These are phyloP conservation scores for Senna siamea DNA, from an alignment of 306 rosid genomes.

Conservation along the genomic window DNA sequence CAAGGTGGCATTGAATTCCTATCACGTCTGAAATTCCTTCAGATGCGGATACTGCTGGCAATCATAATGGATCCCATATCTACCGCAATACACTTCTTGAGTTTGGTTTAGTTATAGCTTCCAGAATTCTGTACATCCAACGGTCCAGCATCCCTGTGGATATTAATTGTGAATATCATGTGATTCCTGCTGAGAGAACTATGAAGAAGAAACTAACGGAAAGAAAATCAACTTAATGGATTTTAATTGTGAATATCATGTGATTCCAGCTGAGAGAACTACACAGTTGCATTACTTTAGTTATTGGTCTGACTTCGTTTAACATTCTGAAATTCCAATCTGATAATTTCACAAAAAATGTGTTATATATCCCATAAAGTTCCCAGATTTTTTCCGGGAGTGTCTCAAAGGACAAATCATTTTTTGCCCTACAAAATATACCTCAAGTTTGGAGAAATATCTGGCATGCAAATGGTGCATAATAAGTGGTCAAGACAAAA, in stretches of 20 bases:
- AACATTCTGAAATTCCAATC: neutral
- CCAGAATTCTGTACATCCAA: slow-evolving; percentile 88
- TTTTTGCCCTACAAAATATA: neutral
- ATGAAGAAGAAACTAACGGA: slow-evolving; percentile 12
- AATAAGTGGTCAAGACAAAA: slow-evolving; percentile 22
- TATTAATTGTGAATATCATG: no score
- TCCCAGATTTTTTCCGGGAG: slow-evolving; percentile 9
- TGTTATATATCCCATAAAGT: neutral
- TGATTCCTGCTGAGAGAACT: no score
- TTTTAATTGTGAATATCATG: no score
- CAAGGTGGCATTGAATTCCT: slow-evolving; percentile 27
- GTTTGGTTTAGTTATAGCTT: slow-evolving; percentile 75
- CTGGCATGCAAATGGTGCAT: slow-evolving; percentile 11
- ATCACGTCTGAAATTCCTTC: slow-evolving; percentile 29
- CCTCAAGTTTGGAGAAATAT: neutral
- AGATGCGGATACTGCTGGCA: slow-evolving; percentile 23
- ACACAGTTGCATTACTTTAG: slow-evolving; percentile 3
- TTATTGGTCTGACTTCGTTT: neutral
- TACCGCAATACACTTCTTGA: slow-evolving; percentile 55
- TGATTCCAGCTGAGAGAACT: neutral
- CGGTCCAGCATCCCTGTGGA: slow-evolving; percentile 90
- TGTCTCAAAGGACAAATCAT: slow-evolving; percentile 3
- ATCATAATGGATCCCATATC: no score
- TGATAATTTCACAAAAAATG: neutral
- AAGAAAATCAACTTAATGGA: slow-evolving; percentile 7